Conservation (phyloP, 441 rosid genomes). For the Pelargonium citronellum region DNA sequence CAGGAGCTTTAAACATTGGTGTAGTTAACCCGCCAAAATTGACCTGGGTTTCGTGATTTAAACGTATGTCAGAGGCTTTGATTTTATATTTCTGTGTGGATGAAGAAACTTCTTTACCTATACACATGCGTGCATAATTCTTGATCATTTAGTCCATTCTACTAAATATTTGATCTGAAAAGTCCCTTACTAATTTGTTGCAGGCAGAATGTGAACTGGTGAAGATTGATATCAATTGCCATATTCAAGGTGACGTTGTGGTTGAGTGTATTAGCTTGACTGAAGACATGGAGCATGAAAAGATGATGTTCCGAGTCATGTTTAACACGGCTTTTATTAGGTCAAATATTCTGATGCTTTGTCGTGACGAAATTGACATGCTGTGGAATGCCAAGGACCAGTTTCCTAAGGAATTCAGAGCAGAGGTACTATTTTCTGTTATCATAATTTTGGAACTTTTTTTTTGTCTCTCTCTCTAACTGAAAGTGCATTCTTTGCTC, state of each 20-base stretch:
- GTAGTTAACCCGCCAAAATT: no score
- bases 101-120: background rate
- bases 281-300: conserved; percentile 69
- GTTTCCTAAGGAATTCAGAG: conserved; percentile 82
- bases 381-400: conserved; percentile 72
- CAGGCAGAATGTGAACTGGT: conserved; percentile 82
- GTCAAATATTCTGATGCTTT: conserved; percentile 89
- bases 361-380: conserved; percentile 77
- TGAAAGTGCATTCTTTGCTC: conserved; percentile 22
- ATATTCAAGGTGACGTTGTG: conserved; percentile 83
- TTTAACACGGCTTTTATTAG: conserved; percentile 90
- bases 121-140: background rate
- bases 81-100: background rate
- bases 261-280: conserved; percentile 76
- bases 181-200: conserved; percentile 19
- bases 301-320: conserved; percentile 74
- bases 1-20: no score
- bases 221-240: conserved; percentile 81
- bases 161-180: background rate
- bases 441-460: conserved; percentile 8
- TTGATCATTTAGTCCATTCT: background rate
- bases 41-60: no score
- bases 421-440: conserved; percentile 55
- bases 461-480: conserved; percentile 19
- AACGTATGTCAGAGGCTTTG: background rate